Evolutionary conservation across 2,329 filamentous ascomycete genomes (phyloP), one percentile per base, ranked within the genome.

Genomic region (Iodosphaeria phyllophila): DNA sequence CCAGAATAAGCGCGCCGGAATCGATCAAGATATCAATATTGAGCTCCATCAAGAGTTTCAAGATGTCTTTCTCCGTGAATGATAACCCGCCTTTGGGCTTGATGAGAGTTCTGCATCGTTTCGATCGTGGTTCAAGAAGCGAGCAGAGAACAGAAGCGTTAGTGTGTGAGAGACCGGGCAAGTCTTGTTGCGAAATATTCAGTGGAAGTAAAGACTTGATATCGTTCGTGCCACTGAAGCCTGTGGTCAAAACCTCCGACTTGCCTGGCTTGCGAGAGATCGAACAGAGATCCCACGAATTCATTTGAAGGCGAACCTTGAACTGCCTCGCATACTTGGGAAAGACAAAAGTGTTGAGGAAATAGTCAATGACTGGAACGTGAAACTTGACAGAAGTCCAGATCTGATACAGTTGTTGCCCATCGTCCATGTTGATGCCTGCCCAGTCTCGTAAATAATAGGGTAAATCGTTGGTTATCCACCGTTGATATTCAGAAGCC

Each of bases 171-270:
- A 76, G 51, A 0, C 50, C 42, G 0, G 52, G 46, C 0, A 80
- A 51, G 30, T 80, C 71, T 0, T 63, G 44, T 25, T 79, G 72
- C 12, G 49, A 41, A 12, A 79, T 65, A 0, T 56, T 67, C n/a
- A 68, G 41, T 0, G 74, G 74, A 0, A 79, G 43, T 17, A 74
- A 51, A 0, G 45, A 48, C 18, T 59, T 53, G 12, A 63, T 68
- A 37, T 80, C 74, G 22, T 76, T 79, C 0, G 75, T 80, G 0
- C 74, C 74, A 5, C 65, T 73, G 38, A 80, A 80, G 0, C 74
- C 74, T 0, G 72, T 77, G 0, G 71, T 74, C 2, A 58, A 31
- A 3, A 46, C 37, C 20, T 30, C 11, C 16, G 26, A 18, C 5
- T 17, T 23, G 27, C 27, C 13, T 27, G 31, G 38, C 2, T 38